Evolutionary conservation across 805 yeast species (phyloP), one percentile per base, ranked within the genome.

Genomic region (Scheffersomyces stipitis): DNA sequence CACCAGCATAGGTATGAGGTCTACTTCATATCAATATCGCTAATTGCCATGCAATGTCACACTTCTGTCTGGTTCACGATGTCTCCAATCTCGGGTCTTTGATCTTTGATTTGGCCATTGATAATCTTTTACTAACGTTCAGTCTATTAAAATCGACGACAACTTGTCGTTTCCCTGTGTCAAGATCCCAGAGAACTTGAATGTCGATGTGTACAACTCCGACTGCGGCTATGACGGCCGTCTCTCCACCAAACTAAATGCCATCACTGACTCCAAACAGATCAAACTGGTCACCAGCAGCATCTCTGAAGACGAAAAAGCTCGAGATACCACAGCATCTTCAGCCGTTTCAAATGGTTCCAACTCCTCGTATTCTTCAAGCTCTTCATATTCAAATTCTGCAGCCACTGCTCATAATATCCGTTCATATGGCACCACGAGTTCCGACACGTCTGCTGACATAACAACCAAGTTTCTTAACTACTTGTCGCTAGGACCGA

Each of bases 401-500:
- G 9, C 9, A 7, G 10, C 9, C 7, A 7, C 7, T 7, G 9
- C 24, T 20, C 24, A 20, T 10, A 10, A 20, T 10, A 20, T 26
- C 16, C n/a, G 31, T 5, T 34, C 40, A 15, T 40, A 40, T 36
- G 35, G 34, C 15, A 9, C 26, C 18, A 13, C 13, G 7, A 23
- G 34, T 4, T 4, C 27, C 8, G 44, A 40, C 20, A 12, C 35
- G 10, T 23, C 35, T 8, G 26, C 40, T 14, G 27, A 20, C 15
- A 18, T 35, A 15, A 16, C 39, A 13, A 14, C 23, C 46, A 66
- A 72, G 34, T 58, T 76, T 26, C 47, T 74, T 15, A 73, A 72
- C 42, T 52, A 70, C 17, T 47, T 76, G 26, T 76, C 81, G 1
- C 51, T 76, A 28, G 81, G 78, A 1, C 79, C 81, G 2, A 52